Base-by-base conservation (phyloP, 2,329 filamentous ascomycete genomes). In the Neopestalotiopsis rosae region DNA sequence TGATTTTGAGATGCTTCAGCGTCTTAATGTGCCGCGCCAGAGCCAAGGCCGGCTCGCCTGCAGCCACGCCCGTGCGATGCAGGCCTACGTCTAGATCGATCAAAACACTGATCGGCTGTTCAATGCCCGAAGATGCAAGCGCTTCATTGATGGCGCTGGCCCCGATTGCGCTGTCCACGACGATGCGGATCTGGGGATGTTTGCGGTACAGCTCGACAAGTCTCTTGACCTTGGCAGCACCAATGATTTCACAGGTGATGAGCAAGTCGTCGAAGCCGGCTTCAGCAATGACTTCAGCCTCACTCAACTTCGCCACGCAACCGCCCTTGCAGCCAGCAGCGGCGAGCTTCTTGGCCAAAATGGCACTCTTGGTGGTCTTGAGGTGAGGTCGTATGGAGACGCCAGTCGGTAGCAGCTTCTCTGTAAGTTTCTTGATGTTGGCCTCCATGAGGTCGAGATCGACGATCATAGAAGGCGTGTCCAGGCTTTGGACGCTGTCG, bases 381-480 rank as follows among this genome's bases (percentile, higher is more conserved):
- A 85, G 79, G 67, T 87, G 85, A 0, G 85, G 85, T 2, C 85
- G 82, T 70, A 87, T 83, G 67, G 77, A 75, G 28, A 82, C 72
- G 0, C 83, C 83, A 0, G 83, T 84, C 6, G 85, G 84, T 0
- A 85, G 77, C 0, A 88, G 81, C 7, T 76, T 78, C 13, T 74
- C 72, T 75, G 87, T 81, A 12, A 87, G 79, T 42, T 82, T 85
- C 12, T 77, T 70, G 71, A 88, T 84, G 74, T 88, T 88, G 71
- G 76, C 71, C 69, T 88, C 84, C 83, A 87, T 86, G 4, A 85
- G 75, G 68, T 84, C 81, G 10, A 88, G 80, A 65, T 88, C 82
- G 61, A 87, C 86, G 59, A 88, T 81, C 85, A 88, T 88, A 66
- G 85, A 87, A 1, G 86, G 86, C 0, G 86, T 88, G 73, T 88